These are phyloP conservation scores for Cystobasidium ongulense DNA, from an alignment of 768 basidiomycete genomes.

Conservation along the genomic window DNA sequence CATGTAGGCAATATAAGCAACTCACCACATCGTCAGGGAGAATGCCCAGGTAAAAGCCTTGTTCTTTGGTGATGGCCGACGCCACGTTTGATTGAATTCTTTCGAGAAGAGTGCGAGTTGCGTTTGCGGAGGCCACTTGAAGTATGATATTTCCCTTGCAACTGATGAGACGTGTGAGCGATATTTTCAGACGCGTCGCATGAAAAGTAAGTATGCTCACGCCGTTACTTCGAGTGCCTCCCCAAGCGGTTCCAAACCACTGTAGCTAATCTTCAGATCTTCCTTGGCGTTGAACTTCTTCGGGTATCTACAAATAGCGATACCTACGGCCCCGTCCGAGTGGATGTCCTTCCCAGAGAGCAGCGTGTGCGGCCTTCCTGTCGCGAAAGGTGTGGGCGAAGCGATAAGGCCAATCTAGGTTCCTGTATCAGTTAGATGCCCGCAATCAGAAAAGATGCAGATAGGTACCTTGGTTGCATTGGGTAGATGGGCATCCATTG, in stretches of 20 bases:
- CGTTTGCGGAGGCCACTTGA: constrained; percentile 54
- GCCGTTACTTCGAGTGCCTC: constrained; percentile 53
- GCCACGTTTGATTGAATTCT: constrained; percentile 48
- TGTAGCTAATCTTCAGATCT: constrained; percentile 42
- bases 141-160: constrained; percentile 67
- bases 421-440: background rate
- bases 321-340: constrained; percentile 62
- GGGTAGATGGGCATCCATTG: constrained; percentile 14
- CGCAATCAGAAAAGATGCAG: background rate
- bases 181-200: background rate
- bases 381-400: constrained; percentile 69
- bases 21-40: constrained; percentile 19
- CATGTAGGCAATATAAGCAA: background rate
- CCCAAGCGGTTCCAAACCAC: constrained; percentile 51
- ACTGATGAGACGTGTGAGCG: constrained; percentile 44
- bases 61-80: constrained; percentile 7
- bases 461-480: background rate
- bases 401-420: constrained; percentile 59
- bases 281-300: constrained; percentile 28
- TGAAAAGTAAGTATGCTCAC: constrained; percentile 45
- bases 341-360: constrained; percentile 55
- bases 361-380: constrained; percentile 64
- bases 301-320: constrained; percentile 49
- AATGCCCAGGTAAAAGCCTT: constrained; percentile 26
- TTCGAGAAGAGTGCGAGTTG: constrained; percentile 56